Percentiles rank a stretch among this genome's conserved stretches.
These are phyloP conservation scores for Dactylellina leptospora DNA, from an alignment of 2,329 filamentous ascomycete genomes.

Conservation along the genomic window DNA sequence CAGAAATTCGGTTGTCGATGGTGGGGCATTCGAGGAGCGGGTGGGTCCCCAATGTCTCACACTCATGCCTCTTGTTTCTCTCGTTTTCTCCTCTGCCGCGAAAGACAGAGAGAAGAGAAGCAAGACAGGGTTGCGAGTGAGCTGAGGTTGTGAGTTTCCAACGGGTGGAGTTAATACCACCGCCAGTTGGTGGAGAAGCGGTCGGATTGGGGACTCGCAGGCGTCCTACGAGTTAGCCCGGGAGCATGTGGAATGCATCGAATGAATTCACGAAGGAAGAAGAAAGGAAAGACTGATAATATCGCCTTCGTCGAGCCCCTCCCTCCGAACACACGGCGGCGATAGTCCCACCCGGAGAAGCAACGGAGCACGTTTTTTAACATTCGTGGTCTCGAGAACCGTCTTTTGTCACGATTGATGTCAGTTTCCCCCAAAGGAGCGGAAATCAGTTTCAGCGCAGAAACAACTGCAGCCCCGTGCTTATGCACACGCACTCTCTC, in stretches of 20 bases:
- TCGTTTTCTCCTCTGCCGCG: conserved; percentile 1
- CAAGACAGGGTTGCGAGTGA: conserved; percentile 32
- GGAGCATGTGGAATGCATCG: not conserved
- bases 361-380: conserved; percentile 15
- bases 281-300: too few species aligned
- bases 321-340: conserved; percentile 8
- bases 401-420: conserved; percentile 38
- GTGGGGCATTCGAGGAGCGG: conserved; percentile 32
- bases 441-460: conserved; percentile 50
- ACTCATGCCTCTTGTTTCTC: conserved; percentile 20
- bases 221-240: not conserved
- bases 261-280: too few species aligned
- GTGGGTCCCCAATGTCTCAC: conserved; percentile 49
- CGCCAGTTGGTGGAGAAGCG: conserved; percentile 13
- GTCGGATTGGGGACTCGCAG: conserved; percentile 15
- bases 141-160: conserved; percentile 38
- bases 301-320: conserved; percentile 20
- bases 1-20: conserved; percentile 34
- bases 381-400: conserved; percentile 28
- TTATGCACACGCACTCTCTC: conserved; percentile 52
- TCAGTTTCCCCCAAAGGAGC: conserved; percentile 39
- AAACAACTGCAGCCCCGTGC: conserved; percentile 52
- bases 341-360: conserved; percentile 3
- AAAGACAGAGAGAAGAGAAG: conserved; percentile 8
- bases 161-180: conserved; percentile 19